Evolutionary conservation across 2,329 filamentous ascomycete species (phyloP), one percentile per base, ranked within the genome.

Genomic region (Apiospora aurea): DNA sequence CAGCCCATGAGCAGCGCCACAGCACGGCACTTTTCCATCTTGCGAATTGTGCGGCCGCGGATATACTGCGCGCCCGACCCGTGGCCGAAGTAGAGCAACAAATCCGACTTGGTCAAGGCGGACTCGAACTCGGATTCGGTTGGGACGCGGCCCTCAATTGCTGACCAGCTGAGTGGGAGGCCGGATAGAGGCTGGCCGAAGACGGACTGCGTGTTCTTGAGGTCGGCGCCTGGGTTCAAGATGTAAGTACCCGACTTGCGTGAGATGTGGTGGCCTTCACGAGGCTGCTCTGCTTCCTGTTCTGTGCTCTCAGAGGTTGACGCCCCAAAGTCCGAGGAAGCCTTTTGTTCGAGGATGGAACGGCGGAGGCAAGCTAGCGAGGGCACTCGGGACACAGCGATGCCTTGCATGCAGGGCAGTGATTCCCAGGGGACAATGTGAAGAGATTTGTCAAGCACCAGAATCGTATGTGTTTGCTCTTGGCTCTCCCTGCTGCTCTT

Each of bases 341-440:
- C 78, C 66, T 72, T 77, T 76, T 83, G 85, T 75, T 92, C 89
- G 0, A 92, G 78, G 18, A 99, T 88, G 8, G 95, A 88, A 46
- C 94, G 91, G 18, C 94, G 91, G 13, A 99, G 87, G 75, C 92
- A 94, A 41, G 92, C 92, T 51, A 99, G 87, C 0, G 95, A 98
- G 8, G 96, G 95, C 34, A 99, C 91, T 16, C 96, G 91, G 4
- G 94, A 97, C 47, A 98, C 92, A 0, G 96, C 92, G 4, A 92
- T 86, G 2, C 88, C 89, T 74, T 94, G 88, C 79, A 99, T 89
- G 79, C 94, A 98, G 0, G 95, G 94, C 49, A 99, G 84, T 0
- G 94, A 97, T 80, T 99, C 96, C 96, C 97, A 99, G 0, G 96
- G 96, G 78, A 99, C 97, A 1, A 90, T 87, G 78, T 98, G 96